Evolutionary conservation across 495 filamentous ascomycete species (phyloP), one percentile per base, ranked within the genome.

Genomic region (Hypoxylon fragiforme): DNA sequence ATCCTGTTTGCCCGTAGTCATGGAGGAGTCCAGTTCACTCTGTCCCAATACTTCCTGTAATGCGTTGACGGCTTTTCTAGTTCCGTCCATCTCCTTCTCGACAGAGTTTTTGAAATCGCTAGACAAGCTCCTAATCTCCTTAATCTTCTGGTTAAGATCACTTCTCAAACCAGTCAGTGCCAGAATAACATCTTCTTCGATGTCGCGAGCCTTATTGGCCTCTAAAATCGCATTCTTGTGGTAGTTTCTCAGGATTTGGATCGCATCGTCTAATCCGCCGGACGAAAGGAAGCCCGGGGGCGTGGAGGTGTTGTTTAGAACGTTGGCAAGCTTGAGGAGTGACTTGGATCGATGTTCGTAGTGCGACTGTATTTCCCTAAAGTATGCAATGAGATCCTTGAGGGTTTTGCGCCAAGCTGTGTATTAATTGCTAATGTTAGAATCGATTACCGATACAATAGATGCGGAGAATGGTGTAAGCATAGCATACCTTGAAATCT

Each of bases 71-170:
- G 86, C 85, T 63, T 73, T 83, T 20, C 81, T 76, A 8, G 87
- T 89, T 18, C 62, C 71, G 5, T 90, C 87, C 73, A 87, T 89
- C 67, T 90, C 87, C 66, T 85, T 90, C 9, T 90, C 87, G 15
- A 91, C 87, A 11, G 81, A 81, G 60, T 95, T 98, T 67, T 96
- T 96, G 70, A 98, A 98, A 70, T 98, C 94, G 1, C 89, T 86
- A 4, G 90, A 85, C 3, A 98, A 75, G 50, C 81, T 86, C 70
- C 94, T 95, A 70, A 98, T 97, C 72, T 98, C 94, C 72, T 97
- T 97, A 63, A 92, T 94, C 75, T 98, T 98, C 72, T 92, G 89
- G 44, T 86, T 85, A 13, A 98, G 77, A 69, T 98, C 94, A 62
- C 84, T 91, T 37, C 94, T 76, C 16, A 98, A 76, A 11, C 89